These are phyloP conservation scores for Magnusiomyces tetraspermus DNA, from an alignment of 1,139 yeast species.

Conservation along the genomic window DNA sequence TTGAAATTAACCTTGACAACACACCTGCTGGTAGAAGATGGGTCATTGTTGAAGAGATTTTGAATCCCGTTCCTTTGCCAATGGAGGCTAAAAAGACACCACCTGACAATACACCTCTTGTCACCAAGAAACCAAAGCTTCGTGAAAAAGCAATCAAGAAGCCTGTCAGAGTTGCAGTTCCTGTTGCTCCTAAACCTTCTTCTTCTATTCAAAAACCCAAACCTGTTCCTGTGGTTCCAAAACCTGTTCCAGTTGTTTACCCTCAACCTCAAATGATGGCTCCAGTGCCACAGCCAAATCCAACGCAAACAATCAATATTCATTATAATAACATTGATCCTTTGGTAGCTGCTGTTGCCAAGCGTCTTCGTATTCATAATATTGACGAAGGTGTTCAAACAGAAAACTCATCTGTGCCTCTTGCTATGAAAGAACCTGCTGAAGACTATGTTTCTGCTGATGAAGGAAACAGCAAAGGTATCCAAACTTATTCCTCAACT, in stretches of 20 bases:
- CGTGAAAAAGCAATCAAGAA: slow-evolving; percentile 4
- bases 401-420: slow-evolving; percentile 9
- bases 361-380: slow-evolving; percentile 12
- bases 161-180: slow-evolving; percentile 9
- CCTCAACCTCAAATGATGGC: not conserved
- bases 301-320: slow-evolving; percentile 9
- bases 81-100: slow-evolving; percentile 16
- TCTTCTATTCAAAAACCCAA: not conserved
- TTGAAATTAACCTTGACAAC: slow-evolving; percentile 44
- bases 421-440: not conserved
- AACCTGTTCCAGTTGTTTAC: slow-evolving; percentile 2
- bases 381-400: slow-evolving; percentile 20
- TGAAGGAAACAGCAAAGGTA: slow-evolving; percentile 12
- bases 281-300: not conserved
- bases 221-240: slow-evolving; percentile 1
- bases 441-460: slow-evolving; percentile 13
- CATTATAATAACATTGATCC: slow-evolving; percentile 17
- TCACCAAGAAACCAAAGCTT: slow-evolving; percentile 2
- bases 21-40: slow-evolving; percentile 54
- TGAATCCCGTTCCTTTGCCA: slow-evolving; percentile 25
- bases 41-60: slow-evolving; percentile 62
- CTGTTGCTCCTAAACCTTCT: not conserved
- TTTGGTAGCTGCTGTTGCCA: slow-evolving; percentile 18
- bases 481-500: slow-evolving; percentile 9
- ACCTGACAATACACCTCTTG: not conserved